Evolutionary conservation across 768 basidiomycete species (phyloP).

Genomic region (Macrolepiota albuminosa): DNA sequence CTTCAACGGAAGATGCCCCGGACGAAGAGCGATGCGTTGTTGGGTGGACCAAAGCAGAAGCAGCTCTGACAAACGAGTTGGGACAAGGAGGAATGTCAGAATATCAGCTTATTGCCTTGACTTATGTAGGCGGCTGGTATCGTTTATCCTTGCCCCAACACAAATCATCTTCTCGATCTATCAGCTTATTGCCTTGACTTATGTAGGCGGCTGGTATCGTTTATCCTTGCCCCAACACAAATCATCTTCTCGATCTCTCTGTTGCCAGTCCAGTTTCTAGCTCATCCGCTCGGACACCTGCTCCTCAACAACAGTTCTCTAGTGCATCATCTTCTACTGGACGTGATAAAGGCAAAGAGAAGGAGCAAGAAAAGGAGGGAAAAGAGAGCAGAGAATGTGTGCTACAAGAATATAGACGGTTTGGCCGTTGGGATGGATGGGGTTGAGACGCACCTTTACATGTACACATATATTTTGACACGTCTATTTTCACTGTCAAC

Average conservation of each 20-base stretch:
- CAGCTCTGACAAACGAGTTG: constrained; percentile 33
- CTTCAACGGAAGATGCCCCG: constrained; percentile 53
- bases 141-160: constrained; percentile 60
- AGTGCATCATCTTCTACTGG: constrained; percentile 49
- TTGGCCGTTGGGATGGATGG: constrained; percentile 92
- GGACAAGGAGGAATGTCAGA: constrained; percentile 31
- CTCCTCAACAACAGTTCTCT: constrained; percentile 43
- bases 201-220: constrained; percentile 90
- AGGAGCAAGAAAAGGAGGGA: constrained; percentile 49
- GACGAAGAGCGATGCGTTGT: constrained; percentile 86
- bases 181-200: constrained; percentile 83
- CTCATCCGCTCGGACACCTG: constrained; percentile 42
- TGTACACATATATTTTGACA: constrained; percentile 1
- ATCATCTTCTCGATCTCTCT: constrained; percentile 14
- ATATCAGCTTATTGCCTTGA: constrained; percentile 79
- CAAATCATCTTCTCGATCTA: constrained; percentile 28
- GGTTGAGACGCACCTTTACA: constrained; percentile 27
- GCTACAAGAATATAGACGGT: constrained; percentile 74
- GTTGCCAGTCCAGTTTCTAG: constrained; percentile 18
- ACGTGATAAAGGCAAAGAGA: constrained; percentile 61
- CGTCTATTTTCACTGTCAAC: constrained; percentile 6
- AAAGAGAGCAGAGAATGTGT: constrained; percentile 63
- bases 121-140: constrained; percentile 92
- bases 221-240: constrained; percentile 53
- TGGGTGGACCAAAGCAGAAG: constrained; percentile 72